A percentile compares a stretch with the other conserved stretches of the same genome.
Conservation (phyloP, 2,329 filamentous ascomycete genomes). For the Dichotomopilus funicola region DNA sequence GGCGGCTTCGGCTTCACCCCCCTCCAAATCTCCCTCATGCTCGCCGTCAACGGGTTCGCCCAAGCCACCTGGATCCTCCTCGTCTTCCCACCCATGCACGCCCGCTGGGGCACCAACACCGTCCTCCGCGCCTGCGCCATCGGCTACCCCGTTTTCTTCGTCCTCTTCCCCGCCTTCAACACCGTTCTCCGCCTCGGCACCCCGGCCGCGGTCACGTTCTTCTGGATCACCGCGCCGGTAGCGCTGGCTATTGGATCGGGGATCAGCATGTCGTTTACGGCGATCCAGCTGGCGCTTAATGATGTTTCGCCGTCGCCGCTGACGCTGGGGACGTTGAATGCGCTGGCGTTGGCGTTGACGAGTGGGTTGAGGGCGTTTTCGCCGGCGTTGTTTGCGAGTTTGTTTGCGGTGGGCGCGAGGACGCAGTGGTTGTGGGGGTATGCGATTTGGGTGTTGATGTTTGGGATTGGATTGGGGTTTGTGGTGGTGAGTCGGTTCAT, state of each 20-base stretch:
- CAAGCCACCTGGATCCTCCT: conserved; percentile 68
- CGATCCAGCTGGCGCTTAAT: conserved; percentile 66
- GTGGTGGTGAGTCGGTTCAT: conserved; percentile 29
- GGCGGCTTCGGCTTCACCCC: conserved; percentile 62
- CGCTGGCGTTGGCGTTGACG: conserved; percentile 54
- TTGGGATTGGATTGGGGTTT: conserved; percentile 32
- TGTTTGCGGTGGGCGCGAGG: conserved; percentile 62
- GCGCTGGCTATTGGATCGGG: conserved; percentile 51
- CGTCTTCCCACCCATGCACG: conserved; percentile 62
- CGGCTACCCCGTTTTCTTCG: conserved; percentile 60
- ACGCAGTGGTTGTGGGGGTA: conserved; percentile 58
- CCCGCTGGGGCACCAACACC: conserved; percentile 57
- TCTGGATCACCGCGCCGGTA: conserved; percentile 49
- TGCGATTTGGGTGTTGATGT: conserved; percentile 56
- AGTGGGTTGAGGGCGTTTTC: conserved; percentile 59
- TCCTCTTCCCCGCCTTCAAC: conserved; percentile 47
- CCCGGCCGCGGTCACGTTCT: conserved; percentile 33
- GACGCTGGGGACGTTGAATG: conserved; percentile 66
- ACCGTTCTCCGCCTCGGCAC: conserved; percentile 44
- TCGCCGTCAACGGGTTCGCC: conserved; percentile 56
- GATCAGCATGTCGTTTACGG: conserved; percentile 64
- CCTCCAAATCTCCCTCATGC: conserved; percentile 57
- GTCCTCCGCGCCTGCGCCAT: conserved; percentile 53
- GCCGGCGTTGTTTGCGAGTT: conserved; percentile 57
- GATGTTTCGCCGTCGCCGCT: conserved; percentile 60